A percentile compares a stretch with the other conserved stretches of the same genome.
phyloP scores from a whole-genome alignment of 805 yeast genomes.

The Saccharomycopsis oosterbeekiorum region DNA sequence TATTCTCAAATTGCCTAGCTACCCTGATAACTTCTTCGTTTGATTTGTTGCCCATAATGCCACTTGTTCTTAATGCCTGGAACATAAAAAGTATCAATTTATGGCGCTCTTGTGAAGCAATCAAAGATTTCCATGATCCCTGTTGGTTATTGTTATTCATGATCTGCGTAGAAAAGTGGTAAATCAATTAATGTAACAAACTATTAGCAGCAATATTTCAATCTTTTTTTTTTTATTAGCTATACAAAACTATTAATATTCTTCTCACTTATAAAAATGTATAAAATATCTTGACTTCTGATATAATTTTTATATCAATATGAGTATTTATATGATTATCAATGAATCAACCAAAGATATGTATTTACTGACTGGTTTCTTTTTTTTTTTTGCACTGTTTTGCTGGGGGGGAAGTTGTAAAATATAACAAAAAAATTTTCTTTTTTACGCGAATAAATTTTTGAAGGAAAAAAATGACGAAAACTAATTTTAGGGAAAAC shows the following conservation, averaged over 20 bases:
- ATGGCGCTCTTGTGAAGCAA: slow-evolving; percentile 15
- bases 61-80: slow-evolving; percentile 10
- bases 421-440: not conserved
- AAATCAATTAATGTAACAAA: not conserved
- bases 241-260: no score
- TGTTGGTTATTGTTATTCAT: slow-evolving; percentile 5
- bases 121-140: slow-evolving; percentile 13
- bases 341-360: not conserved
- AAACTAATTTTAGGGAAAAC: not conserved
- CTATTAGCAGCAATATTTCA: no score
- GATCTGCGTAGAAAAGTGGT: not conserved
- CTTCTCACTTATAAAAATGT: no score
- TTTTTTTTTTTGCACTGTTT: not conserved
- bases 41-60: slow-evolving; percentile 6
- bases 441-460: not conserved
- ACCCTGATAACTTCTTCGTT: slow-evolving; percentile 11
- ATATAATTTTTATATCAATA: no score
- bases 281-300: not conserved
- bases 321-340: not conserved
- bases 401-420: not conserved
- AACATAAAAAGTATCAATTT: slow-evolving; percentile 13
- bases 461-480: not conserved
- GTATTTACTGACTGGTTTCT: no score
- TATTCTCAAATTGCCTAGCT: slow-evolving; percentile 10
- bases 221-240: no score